Conservation (phyloP, 148 eudicot genomes). For the Fagopyrum tataricum region DNA sequence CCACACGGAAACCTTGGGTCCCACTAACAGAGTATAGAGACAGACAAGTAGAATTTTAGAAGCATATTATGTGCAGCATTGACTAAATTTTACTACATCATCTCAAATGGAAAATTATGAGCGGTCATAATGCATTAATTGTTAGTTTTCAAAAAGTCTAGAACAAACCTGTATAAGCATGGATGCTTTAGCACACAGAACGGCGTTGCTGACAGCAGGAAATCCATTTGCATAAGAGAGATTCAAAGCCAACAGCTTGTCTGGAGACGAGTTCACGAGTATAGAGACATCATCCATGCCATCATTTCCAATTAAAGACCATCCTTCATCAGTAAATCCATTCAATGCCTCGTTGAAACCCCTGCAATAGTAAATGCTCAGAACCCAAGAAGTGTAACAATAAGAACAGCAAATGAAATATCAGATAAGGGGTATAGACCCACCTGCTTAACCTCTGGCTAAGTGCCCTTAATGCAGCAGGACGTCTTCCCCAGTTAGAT, state of each 20-base stretch:
- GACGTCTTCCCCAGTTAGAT: slow-evolving; percentile 65
- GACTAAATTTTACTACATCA: neutral
- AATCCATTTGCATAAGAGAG: slow-evolving; percentile 61
- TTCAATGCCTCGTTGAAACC: slow-evolving; percentile 81
- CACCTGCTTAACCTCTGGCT: slow-evolving; percentile 78
- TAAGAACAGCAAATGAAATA: neutral
- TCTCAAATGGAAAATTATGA: neutral
- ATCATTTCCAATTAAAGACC: slow-evolving; percentile 74
- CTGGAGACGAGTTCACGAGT: slow-evolving; percentile 75
- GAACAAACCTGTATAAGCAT: slow-evolving; percentile 72
- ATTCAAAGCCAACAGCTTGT: slow-evolving; percentile 63
- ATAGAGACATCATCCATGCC: slow-evolving; percentile 77
- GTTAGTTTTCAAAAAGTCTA: neutral
- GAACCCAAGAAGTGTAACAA: neutral
- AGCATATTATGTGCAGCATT: neutral
- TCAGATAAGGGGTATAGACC: neutral
- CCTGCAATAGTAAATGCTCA: slow-evolving; percentile 30
- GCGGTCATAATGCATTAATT: neutral
- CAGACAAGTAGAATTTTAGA: neutral
- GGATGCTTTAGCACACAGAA: slow-evolving; percentile 76
- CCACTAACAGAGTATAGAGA: no score
- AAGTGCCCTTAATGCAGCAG: slow-evolving; percentile 70
- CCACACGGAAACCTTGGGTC: no score
- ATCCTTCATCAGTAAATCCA: slow-evolving; percentile 80
- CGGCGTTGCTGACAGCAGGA: slow-evolving; percentile 57